Evolutionary conservation across 1,284 basidiomycete species (phyloP), one percentile per base, ranked within the genome.

Genomic region (Tylopilus sp.): DNA sequence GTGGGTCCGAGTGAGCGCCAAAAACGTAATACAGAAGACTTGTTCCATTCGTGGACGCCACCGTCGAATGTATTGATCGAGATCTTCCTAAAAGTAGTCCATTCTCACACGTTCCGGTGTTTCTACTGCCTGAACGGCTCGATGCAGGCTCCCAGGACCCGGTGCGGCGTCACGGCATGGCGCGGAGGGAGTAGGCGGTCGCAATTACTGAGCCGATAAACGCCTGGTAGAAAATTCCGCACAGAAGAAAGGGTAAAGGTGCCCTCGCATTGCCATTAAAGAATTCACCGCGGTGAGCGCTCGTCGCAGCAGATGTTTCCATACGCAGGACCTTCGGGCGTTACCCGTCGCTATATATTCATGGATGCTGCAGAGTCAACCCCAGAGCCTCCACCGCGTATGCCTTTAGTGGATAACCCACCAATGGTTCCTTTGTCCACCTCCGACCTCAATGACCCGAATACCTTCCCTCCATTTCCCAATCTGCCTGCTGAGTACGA

Each of bases 401-500:
- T 12, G 21, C 34, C 11, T 18, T 9, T 16, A 44, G 1, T 38
- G 34, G 7, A 50, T 15, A 46, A 42, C 49, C 49, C 48, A 46
- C 49, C 46, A 25, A 66, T 65, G 56, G 46, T 49, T 1, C 54
- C 48, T 31, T 40, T 54, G 1, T 46, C 52, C 34, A 48, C 62
- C 18, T 65, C 65, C n/a, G 51, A 68, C 16, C 65, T 64, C 47
- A 66, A 64, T 34, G 49, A 61, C 25, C 26, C 55, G 2, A 37
- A 31, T 7, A 52, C 65, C 16, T 64, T 67, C 25, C 63, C 64
- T 26, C 15, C 60, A 2, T 64, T 66, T 34, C n/a, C 1, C 31
- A 42, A 40, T 23, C 51, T 64, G 13, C 63, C 65, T 18, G 16
- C 18, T n/a, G 65, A 66, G 44, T 41, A 50, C 36, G 52, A 55